Percentiles rank a stretch among this genome's conserved stretches.
Conservation (phyloP, 441 rosid genomes). For the Rhodomyrtus psidioides region DNA sequence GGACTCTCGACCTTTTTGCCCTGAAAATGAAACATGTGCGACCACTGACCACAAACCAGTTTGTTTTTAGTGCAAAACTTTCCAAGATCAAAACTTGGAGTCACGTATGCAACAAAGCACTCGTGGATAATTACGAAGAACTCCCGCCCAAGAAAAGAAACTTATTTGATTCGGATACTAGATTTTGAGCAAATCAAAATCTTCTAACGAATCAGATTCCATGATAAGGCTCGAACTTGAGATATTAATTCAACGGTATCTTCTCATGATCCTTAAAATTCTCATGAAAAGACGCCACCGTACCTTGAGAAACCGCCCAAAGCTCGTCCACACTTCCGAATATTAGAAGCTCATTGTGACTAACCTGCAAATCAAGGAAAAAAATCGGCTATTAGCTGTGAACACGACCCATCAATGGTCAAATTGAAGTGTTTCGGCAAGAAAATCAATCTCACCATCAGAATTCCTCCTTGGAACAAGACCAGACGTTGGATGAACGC, state of each 20-base stretch:
- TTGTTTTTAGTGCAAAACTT: too few species aligned
- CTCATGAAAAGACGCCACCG: neutral
- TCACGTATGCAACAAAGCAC: too few species aligned
- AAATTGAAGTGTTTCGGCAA: neutral
- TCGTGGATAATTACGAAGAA: too few species aligned
- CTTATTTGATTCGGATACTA: too few species aligned
- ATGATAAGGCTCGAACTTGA: too few species aligned
- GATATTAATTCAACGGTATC: neutral
- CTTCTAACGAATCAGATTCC: too few species aligned
- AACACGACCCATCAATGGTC: neutral
- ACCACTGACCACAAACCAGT: too few species aligned
- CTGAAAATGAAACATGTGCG: too few species aligned
- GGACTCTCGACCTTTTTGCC: too few species aligned
- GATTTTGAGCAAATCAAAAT: too few species aligned
- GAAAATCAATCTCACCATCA: neutral
- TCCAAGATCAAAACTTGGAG: too few species aligned
- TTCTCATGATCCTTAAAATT: neutral
- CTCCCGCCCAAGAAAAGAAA: too few species aligned
- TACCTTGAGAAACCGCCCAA: neutral
- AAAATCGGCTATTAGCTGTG: neutral
- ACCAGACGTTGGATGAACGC: accelerated
- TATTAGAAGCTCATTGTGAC: neutral
- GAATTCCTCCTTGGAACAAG: neutral
- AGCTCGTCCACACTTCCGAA: neutral
- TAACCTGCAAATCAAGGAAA: neutral